phyloP scores from a whole-genome alignment of 2,329 filamentous ascomycete genomes.

The Delphinella strobiligena region DNA sequence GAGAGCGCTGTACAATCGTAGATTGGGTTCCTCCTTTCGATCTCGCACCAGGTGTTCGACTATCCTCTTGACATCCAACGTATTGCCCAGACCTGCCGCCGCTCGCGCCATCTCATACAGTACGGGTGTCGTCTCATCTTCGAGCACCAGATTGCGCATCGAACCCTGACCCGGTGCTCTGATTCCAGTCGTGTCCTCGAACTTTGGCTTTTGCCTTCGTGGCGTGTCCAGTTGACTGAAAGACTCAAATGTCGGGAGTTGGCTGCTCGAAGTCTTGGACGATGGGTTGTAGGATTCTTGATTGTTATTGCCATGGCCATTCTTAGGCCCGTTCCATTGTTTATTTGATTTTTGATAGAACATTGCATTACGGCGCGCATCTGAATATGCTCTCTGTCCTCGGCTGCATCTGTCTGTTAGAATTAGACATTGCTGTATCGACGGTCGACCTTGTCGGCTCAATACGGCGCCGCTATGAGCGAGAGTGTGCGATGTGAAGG shows the following conservation, averaged over 20 bases:
- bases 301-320: neutral
- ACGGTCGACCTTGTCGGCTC: constrained; percentile 6
- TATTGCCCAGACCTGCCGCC: constrained; percentile 26
- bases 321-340: too few species aligned
- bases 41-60: constrained; percentile 47
- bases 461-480: constrained; percentile 5
- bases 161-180: too few species aligned
- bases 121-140: constrained; percentile 14
- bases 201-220: constrained; percentile 1
- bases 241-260: neutral
- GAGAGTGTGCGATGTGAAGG: constrained; percentile 20
- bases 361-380: too few species aligned
- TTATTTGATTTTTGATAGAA: too few species aligned
- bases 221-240: neutral
- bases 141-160: too few species aligned
- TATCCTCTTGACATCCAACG: constrained; percentile 30
- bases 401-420: too few species aligned
- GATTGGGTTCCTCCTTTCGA: constrained; percentile 43
- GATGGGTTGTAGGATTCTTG: neutral
- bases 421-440: constrained; percentile 13
- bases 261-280: neutral
- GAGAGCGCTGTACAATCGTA: constrained; percentile 59
- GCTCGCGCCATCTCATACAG: constrained; percentile 40
- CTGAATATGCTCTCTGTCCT: too few species aligned
- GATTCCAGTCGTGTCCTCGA: neutral